Base-by-base conservation (phyloP, 169 alveolate species). In the Babesia gibsoni region DNA sequence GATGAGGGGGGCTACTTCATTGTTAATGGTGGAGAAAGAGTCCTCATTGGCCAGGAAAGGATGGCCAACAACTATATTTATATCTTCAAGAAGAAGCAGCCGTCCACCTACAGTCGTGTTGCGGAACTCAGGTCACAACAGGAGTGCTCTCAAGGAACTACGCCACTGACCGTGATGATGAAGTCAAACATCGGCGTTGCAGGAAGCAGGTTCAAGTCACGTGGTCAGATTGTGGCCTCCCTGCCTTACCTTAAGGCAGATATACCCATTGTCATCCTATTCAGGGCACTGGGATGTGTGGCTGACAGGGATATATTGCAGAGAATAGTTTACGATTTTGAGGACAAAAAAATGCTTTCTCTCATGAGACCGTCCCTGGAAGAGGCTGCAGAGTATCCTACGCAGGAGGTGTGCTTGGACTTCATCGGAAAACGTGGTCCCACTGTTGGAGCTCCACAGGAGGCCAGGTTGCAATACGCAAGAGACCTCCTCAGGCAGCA, bases 11-110 rank as follows among this genome's bases (percentile, higher is more conserved):
- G 99, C 29, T 98, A 98, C 84, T 98, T 98, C 84, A 95, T 98
- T 48, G 96, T 98, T 36, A 96, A 96, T 73, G 99, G 99, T 45
- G 96, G 97, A 45, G 99, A 98, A 84, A 96, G 98, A 81, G 99
- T 98, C 59, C 82, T 98, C 39, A 98, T 98, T 9, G 99, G 99
- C 2, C 96, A 97, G 81, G 99, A 98, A 73, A 94, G 99, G 74
- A 97, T 97, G 99, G 99, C 99, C 12, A 93, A 95, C 65, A 98
- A 98, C 84, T 96, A 97, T 86, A 98, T 98, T 23, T 95, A 96
- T 85, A 98, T 97, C 18, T 98, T 98, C 90, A 91, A 95, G 67
- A 96, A 95, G 85, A 96, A 93, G 68, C 98, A 96, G 73, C 98
- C 98, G 23, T 88, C 98, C 5, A 97, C 96, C 67, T 96, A 88